Conservation (phyloP, 2,329 filamentous ascomycete species). For the Aspergillus ibericus region DNA sequence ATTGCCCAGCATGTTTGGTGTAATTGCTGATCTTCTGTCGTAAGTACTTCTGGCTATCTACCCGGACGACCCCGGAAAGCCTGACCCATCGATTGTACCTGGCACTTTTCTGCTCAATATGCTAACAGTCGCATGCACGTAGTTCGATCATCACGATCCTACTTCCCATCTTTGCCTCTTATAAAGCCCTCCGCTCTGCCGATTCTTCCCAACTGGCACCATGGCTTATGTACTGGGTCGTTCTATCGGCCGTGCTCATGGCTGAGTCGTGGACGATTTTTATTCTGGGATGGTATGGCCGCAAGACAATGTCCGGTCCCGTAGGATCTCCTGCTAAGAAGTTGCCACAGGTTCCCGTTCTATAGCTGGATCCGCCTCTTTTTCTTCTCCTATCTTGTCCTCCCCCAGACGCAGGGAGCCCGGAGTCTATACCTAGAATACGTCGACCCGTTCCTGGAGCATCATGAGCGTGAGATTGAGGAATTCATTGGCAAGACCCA, state of each 20-base stretch:
- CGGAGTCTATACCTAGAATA: slow-evolving; percentile 80
- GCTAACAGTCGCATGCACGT: slow-evolving; percentile 21
- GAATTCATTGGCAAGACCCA: slow-evolving; percentile 81
- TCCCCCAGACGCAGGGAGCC: slow-evolving; percentile 96
- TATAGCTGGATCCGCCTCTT: slow-evolving; percentile 87
- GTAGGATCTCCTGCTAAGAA: background rate
- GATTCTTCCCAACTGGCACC: slow-evolving; percentile 86
- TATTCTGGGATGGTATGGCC: slow-evolving; percentile 71
- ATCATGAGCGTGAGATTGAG: slow-evolving; percentile 88
- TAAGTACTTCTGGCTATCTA: slow-evolving; percentile 47
- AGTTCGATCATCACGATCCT: slow-evolving; percentile 86
- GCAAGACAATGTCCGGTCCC: background rate
- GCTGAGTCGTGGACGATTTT: slow-evolving; percentile 86
- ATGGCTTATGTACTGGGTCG: slow-evolving; percentile 99
- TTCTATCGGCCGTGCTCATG: slow-evolving; percentile 76
- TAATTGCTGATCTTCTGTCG: slow-evolving; percentile 76
- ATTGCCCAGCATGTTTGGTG: slow-evolving; percentile 65
- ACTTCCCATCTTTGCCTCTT: slow-evolving; percentile 94
- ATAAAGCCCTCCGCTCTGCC: slow-evolving; percentile 92
- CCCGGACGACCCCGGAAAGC: background rate
- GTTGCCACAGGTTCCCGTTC: slow-evolving; percentile 73
- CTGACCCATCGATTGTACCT: background rate
- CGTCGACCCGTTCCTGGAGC: slow-evolving; percentile 81
- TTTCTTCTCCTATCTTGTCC: slow-evolving; percentile 88
- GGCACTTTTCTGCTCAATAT: background rate